Evolutionary conservation across 176 grass and related monocot genomes (phyloP).

Genomic region (Oryza rufipogon): DNA sequence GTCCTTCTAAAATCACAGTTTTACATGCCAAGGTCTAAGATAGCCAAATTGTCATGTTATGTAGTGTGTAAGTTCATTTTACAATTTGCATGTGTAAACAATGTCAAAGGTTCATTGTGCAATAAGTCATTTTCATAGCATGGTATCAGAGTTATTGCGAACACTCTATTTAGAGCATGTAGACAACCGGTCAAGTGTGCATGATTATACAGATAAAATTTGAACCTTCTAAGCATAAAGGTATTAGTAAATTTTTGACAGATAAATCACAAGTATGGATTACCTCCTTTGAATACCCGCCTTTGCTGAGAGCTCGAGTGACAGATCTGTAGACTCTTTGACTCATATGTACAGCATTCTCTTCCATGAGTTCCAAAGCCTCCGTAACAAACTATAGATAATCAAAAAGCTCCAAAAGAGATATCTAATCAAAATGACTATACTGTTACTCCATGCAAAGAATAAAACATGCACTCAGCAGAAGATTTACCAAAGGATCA

Average conservation of each 20-base stretch:
- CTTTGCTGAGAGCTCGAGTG: conserved; percentile 66
- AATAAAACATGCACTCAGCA: conserved; percentile 29
- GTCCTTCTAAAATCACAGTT: neutral
- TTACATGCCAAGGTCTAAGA: neutral
- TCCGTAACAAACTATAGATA: conserved; percentile 74
- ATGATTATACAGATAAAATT: conserved; percentile 7
- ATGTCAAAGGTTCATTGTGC: neutral
- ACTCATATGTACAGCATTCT: conserved; percentile 53
- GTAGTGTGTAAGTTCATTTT: neutral
- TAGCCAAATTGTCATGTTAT: neutral
- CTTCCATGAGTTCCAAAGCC: conserved; percentile 71
- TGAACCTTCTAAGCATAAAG: neutral
- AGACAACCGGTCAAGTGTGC: neutral
- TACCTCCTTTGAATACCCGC: conserved; percentile 75
- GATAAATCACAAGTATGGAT: conserved; percentile 27
- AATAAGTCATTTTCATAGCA: neutral
- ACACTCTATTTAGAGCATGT: neutral
- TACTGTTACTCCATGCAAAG: conserved; percentile 36
- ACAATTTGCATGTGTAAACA: neutral
- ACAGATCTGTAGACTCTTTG: conserved; percentile 52
- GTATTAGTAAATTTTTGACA: neutral
- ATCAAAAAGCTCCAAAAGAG: conserved; percentile 38
- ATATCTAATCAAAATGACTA: conserved; percentile 38
- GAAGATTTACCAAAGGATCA: conserved; percentile 77
- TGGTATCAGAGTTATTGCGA: neutral